These are phyloP conservation scores for Carex scoparia DNA, from an alignment of 176 grass and related monocot genomes.

Conservation along the genomic window DNA sequence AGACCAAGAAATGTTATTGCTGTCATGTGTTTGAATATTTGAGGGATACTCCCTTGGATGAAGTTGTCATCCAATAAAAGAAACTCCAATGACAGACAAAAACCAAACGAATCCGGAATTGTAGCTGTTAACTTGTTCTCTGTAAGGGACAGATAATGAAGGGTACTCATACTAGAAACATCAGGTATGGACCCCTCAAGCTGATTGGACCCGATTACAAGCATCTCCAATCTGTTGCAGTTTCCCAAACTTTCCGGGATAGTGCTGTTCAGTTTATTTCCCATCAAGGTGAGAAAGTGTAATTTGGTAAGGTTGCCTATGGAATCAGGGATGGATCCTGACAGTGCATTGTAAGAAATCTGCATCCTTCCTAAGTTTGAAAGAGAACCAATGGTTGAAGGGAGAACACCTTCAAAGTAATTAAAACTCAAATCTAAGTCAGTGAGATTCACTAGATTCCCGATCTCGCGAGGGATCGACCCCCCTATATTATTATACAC, in stretches of 20 bases:
- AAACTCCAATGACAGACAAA: slow-evolving; percentile 20
- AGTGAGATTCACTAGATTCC: slow-evolving; percentile 11
- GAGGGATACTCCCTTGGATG: slow-evolving; percentile 32
- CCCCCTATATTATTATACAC: slow-evolving; percentile 19
- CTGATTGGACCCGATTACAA: slow-evolving; percentile 30
- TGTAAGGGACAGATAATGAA: slow-evolving; percentile 3
- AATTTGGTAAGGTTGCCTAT: slow-evolving; percentile 30
- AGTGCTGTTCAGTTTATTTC: slow-evolving; percentile 9
- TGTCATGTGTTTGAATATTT: not conserved
- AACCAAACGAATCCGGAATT: slow-evolving; percentile 28
- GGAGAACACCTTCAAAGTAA: slow-evolving; percentile 23
- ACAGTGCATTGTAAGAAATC: slow-evolving; percentile 25
- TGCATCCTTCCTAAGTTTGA: slow-evolving; percentile 2
- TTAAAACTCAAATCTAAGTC: not conserved
- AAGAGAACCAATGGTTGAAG: slow-evolving; percentile 25
- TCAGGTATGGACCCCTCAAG: not conserved
- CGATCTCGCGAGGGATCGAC: slow-evolving; percentile 30
- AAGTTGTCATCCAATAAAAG: slow-evolving; percentile 21
- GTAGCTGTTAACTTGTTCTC: slow-evolving; percentile 20
- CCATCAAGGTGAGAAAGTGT: slow-evolving; percentile 9
- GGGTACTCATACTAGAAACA: not conserved
- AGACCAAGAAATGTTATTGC: slow-evolving; percentile 21
- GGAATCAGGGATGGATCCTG: slow-evolving; percentile 27
- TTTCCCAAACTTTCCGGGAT: slow-evolving; percentile 28
- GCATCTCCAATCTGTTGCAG: not conserved